phyloP scores from a whole-genome alignment of 345 rosid genomes.

The Populus ilicifolia region DNA sequence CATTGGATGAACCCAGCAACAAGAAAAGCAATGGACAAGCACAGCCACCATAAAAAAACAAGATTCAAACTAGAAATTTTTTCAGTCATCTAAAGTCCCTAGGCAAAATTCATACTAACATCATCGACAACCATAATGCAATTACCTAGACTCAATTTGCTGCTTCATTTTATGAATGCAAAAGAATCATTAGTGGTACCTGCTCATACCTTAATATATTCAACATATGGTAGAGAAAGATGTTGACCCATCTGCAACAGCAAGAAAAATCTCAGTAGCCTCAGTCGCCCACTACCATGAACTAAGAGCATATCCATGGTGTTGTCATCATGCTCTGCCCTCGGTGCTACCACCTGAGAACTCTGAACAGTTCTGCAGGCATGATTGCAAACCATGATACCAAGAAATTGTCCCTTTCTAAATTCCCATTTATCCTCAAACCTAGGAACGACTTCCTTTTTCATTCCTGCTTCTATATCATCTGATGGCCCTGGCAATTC shows the following conservation, averaged over 20 bases:
- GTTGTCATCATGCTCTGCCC: slow-evolving; percentile 81
- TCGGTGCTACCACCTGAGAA: slow-evolving; percentile 94
- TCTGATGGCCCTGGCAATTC: slow-evolving; percentile 84
- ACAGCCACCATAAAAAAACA: neutral
- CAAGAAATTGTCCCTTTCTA: slow-evolving; percentile 80
- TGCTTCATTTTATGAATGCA: neutral
- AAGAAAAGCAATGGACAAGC: neutral
- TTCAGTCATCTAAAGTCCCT: neutral
- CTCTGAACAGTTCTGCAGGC: slow-evolving; percentile 96
- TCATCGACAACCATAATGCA: slow-evolving; percentile 1
- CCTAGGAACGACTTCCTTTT: slow-evolving; percentile 50
- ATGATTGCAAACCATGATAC: slow-evolving; percentile 91
- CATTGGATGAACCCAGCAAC: neutral
- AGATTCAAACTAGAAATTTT: neutral
- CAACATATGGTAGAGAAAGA: slow-evolving; percentile 89
- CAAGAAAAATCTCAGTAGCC: slow-evolving; percentile 76
- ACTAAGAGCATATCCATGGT: slow-evolving; percentile 86
- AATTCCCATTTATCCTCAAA: slow-evolving; percentile 71
- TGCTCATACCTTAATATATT: slow-evolving; percentile 75
- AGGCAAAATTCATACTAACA: neutral
- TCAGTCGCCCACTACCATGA: slow-evolving; percentile 85
- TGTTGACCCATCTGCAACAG: slow-evolving; percentile 85
- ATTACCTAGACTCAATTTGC: neutral
- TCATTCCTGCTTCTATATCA: slow-evolving; percentile 58
- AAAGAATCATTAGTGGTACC: neutral